Conservation (phyloP, 208 protist genomes). For the Leishmania tropica region DNA sequence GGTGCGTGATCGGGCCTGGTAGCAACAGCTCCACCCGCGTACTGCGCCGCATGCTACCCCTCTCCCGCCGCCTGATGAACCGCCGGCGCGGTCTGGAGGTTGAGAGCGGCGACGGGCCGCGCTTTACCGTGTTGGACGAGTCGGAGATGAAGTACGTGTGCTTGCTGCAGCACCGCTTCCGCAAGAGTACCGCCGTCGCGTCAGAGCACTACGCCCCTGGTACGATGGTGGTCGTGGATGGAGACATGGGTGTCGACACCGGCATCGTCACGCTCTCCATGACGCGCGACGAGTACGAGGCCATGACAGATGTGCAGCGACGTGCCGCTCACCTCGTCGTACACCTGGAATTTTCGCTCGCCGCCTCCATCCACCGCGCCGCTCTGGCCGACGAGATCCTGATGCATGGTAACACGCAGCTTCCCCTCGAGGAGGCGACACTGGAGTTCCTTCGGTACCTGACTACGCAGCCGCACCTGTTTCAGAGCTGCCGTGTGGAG, state of each 20-base stretch:
- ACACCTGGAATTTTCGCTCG: conserved; percentile 21
- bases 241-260: conserved; percentile 81
- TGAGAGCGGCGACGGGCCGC: background rate
- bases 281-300: conserved; percentile 40
- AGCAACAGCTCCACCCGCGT: conserved; percentile 28
- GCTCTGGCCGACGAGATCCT: conserved; percentile 19
- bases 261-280: conserved; percentile 39
- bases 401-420: conserved; percentile 19
- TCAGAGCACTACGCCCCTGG: conserved; percentile 23
- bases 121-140: conserved; percentile 14
- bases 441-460: conserved; percentile 40
- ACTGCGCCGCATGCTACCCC: conserved; percentile 6
- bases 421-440: conserved; percentile 36
- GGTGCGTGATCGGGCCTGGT: conserved; percentile 11
- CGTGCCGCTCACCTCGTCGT: conserved; percentile 22
- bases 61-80: conserved; percentile 9
- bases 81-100: conserved; percentile 11
- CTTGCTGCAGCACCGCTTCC: conserved; percentile 56
- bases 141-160: conserved; percentile 47
- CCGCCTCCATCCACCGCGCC: conserved; percentile 41
- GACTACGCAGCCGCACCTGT: conserved; percentile 26
- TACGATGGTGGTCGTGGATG: conserved; percentile 73
- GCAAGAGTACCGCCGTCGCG: conserved; percentile 41
- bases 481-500: conserved; percentile 57
- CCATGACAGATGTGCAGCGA: conserved; percentile 26